phyloP scores from a whole-genome alignment of 345 rosid genomes.

The Corchorus capsularis region DNA sequence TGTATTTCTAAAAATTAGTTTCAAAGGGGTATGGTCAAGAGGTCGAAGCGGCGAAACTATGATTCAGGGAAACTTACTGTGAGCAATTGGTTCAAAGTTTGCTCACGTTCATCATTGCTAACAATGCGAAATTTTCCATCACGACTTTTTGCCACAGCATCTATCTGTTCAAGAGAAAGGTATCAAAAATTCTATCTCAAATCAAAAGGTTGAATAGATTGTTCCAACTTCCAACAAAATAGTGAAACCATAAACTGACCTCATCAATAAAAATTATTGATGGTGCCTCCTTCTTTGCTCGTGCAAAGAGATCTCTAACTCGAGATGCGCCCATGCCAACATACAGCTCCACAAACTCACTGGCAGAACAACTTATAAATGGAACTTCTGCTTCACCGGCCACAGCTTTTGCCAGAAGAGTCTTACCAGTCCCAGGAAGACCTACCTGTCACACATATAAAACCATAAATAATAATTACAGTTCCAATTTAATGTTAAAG shows the following conservation, averaged over 20 bases:
- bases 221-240: constrained; percentile 4
- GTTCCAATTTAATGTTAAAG: constrained; percentile 13
- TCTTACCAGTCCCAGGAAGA: constrained; percentile 98
- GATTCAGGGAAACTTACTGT: constrained; percentile 55
- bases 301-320: constrained; percentile 91
- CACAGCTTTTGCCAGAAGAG: constrained; percentile 92
- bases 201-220: neutral
- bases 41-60: constrained; percentile 5
- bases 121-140: constrained; percentile 87
- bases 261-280: constrained; percentile 95
- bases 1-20: constrained; percentile 25
- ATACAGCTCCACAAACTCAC: constrained; percentile 93
- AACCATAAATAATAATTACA: constrained; percentile 6
- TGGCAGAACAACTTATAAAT: constrained; percentile 93
- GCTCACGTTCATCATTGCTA: constrained; percentile 95
- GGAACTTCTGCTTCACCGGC: constrained; percentile 99
- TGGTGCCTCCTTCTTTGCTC: constrained; percentile 98
- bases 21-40: constrained; percentile 1
- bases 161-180: constrained; percentile 59
- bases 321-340: constrained; percentile 99
- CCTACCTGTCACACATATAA: constrained; percentile 64
- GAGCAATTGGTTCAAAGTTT: constrained; percentile 95
- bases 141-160: constrained; percentile 98
- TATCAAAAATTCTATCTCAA: constrained; percentile 12
- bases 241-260: constrained; percentile 40